A percentile compares a stretch with the other conserved stretches of the same genome.
Conservation (phyloP, 768 basidiomycete species). For the Kondoa subrosea region DNA sequence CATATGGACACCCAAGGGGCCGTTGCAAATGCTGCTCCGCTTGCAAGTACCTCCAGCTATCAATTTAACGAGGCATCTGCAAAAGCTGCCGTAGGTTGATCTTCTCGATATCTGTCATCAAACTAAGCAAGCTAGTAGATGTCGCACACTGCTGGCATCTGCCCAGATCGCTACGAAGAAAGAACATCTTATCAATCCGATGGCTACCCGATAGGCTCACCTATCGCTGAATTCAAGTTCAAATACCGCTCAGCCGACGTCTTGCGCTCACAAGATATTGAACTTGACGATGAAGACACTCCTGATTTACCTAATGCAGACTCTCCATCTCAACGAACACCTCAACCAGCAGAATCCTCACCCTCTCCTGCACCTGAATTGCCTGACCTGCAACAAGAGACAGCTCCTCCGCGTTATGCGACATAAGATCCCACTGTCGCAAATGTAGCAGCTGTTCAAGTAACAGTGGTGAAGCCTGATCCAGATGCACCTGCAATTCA, state of each 20-base stretch:
- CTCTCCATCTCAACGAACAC: neutral
- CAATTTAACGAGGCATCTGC: neutral
- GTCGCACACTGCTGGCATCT: neutral
- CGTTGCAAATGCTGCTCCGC: neutral
- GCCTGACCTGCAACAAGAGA: neutral
- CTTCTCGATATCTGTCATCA: neutral
- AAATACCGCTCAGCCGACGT: too few species aligned
- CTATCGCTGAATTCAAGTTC: neutral
- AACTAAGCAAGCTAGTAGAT: neutral
- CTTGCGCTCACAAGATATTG: too few species aligned
- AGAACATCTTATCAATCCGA: neutral
- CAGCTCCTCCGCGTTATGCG: too few species aligned
- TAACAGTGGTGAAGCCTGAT: neutral
- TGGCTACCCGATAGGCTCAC: neutral
- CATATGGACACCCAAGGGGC: too few species aligned
- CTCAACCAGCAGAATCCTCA: neutral
- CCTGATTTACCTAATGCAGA: too few species aligned
- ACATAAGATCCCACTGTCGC: too few species aligned
- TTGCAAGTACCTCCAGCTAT: neutral
- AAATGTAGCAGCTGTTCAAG: neutral
- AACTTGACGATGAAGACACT: too few species aligned
- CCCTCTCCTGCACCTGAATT: neutral
- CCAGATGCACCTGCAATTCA: neutral
- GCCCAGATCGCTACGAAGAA: neutral
- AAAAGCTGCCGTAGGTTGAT: neutral